Base-by-base conservation (phyloP, 495 filamentous ascomycete species). In the Entonaema liquescens region DNA sequence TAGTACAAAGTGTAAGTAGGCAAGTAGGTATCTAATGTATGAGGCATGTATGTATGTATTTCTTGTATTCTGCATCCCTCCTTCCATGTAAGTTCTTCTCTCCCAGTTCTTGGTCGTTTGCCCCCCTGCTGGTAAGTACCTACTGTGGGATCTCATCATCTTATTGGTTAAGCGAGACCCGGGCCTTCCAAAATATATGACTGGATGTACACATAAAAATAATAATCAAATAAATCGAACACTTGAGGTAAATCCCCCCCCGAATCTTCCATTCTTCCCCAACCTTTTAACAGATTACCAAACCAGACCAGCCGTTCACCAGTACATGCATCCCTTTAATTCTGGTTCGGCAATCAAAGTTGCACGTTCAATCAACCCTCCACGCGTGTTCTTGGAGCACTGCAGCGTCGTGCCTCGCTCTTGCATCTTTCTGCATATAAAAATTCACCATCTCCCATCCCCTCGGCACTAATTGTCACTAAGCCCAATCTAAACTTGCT, bases 391-490 rank as follows among this genome's bases (percentile, higher is more conserved):
- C 56, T 52, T 65, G 70, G 54, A 68, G 65, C 70, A 68, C 70
- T 72, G 70, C 70, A 72, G 70, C 69, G 65, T 72, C 55, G 70
- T 68, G 70, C 70, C 70, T 72, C 70, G 70, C 65, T 55, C 65
- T 40, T 68, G 69, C 69, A 72, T 72, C 62, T 57, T 49, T 72
- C 69, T 72, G 70, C 70, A 72, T 72, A 72, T 72, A 72, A 72
- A 72, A 72, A 68, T 67, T 72, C 64, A 68, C 70, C 70, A 72
- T 72, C 59, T 68, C 70, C 70, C 70, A 72, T 72, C 65, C 70
- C 70, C 70, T 72, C 70, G 70, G 70, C 70, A 72, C 70, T 72
- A 72, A 68, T 64, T 68, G 54, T 72, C 70, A 68, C 70, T 72
- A 72, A 72, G 60, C 70, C 70, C 70, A 72, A 72, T 72, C 70